Percentiles rank a stretch among this genome's conserved stretches.
phyloP scores from a whole-genome alignment of 228 moss, liverwort and hornwort species.

The Sphagnum fallax region DNA sequence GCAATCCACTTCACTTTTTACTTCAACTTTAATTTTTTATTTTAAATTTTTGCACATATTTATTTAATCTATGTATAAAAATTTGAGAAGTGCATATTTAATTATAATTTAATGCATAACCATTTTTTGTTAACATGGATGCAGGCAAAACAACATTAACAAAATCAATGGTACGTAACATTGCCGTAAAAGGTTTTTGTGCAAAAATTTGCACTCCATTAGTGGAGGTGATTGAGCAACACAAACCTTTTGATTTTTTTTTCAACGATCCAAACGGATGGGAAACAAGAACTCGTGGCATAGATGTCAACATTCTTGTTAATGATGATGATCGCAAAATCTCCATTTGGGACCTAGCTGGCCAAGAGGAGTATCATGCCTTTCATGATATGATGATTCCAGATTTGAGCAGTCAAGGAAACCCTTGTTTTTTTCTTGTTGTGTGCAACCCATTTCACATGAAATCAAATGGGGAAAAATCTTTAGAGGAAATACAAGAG shows the following conservation, averaged over 20 bases:
- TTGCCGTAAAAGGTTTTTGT: not conserved
- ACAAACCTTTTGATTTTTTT: not conserved
- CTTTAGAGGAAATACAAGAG: not conserved
- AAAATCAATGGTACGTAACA: not conserved
- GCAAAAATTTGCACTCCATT: not conserved
- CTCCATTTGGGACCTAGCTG: not conserved
- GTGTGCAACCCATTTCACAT: not conserved
- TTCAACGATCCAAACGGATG: not conserved
- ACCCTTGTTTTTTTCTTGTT: not conserved
- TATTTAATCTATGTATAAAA: no score
- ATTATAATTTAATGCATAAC: not conserved
- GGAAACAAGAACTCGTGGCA: not conserved
- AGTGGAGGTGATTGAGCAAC: not conserved
- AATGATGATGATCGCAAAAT: not conserved
- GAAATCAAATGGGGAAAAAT: not conserved
- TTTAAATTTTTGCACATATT: no score
- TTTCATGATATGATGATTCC: conserved; percentile 2
- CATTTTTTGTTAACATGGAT: not conserved
- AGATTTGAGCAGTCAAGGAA: not conserved
- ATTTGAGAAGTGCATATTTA: no score
- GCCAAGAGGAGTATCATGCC: conserved; percentile 4
- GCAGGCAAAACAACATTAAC: conserved; percentile 2
- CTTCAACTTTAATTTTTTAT: no score
- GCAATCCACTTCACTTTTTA: not conserved
- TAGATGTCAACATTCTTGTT: not conserved